Evolutionary conservation across 805 yeast species (phyloP).

Genomic region (Clavispora asparagi): DNA sequence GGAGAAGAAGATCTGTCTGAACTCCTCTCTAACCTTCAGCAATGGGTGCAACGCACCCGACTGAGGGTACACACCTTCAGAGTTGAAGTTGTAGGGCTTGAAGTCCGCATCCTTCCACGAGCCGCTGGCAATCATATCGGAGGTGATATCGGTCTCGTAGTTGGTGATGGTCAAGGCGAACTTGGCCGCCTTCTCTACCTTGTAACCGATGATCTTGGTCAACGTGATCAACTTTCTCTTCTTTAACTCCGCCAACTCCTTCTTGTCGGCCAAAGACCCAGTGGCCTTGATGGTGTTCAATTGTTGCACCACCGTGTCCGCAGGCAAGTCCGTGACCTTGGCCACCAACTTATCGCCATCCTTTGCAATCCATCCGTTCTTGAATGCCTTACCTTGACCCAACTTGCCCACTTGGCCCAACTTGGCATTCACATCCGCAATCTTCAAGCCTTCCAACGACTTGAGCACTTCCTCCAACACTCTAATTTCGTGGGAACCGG

Average conservation of each 20-base stretch:
- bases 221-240: constrained; percentile 82
- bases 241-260: constrained; percentile 77
- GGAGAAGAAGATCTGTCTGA: constrained; percentile 93
- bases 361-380: constrained; percentile 92
- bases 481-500: constrained; percentile 90
- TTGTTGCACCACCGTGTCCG: constrained; percentile 62
- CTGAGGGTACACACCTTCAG: constrained; percentile 82
- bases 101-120: constrained; percentile 79
- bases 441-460: constrained; percentile 73
- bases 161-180: constrained; percentile 77
- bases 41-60: constrained; percentile 97
- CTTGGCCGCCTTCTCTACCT: constrained; percentile 73
- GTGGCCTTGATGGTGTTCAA: constrained; percentile 51
- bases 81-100: constrained; percentile 93
- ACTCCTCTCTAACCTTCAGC: constrained; percentile 94
- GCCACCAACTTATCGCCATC: constrained; percentile 75
- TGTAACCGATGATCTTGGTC: constrained; percentile 70
- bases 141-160: constrained; percentile 88
- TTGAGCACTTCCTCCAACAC: constrained; percentile 69
- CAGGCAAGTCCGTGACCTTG: constrained; percentile 51
- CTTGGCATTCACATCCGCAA: constrained; percentile 64
- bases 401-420: constrained; percentile 82
- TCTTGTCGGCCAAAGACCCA: constrained; percentile 56
- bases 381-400: constrained; percentile 97
- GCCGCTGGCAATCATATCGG: constrained; percentile 83